Evolutionary conservation across 148 eudicot species (phyloP).

Genomic region (Chenopodium album): DNA sequence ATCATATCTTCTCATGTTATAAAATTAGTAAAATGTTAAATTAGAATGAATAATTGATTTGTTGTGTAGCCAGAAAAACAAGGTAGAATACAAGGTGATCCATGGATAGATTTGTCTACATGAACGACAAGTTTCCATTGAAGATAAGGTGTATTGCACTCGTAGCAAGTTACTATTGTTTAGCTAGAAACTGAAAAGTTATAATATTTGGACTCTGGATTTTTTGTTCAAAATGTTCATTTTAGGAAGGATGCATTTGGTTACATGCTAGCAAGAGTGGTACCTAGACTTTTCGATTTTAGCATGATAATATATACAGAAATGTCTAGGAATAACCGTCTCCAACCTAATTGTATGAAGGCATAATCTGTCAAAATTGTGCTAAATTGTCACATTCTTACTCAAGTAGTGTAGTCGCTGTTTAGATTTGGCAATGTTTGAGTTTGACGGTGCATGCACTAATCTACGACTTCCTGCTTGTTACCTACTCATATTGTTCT

Average conservation of each 20-base stretch:
- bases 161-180: neutral
- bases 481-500: neutral
- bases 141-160: neutral
- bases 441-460: neutral
- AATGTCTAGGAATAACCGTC: neutral
- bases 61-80: neutral
- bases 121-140: neutral
- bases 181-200: neutral
- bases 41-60: neutral
- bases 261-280: neutral
- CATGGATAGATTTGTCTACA: neutral
- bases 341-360: neutral
- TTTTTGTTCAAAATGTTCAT: neutral
- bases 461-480: neutral
- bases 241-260: neutral
- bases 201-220: neutral
- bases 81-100: neutral
- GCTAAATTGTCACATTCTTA: neutral
- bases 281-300: neutral
- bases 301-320: neutral
- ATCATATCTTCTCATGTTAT: slow-evolving; percentile 8
- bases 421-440: neutral
- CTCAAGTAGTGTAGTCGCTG: neutral
- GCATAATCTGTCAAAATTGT: neutral
- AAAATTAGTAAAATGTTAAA: neutral